Evolutionary conservation across 2,329 filamentous ascomycete genomes (phyloP).

Genomic region (Hypocrella siamensis): DNA sequence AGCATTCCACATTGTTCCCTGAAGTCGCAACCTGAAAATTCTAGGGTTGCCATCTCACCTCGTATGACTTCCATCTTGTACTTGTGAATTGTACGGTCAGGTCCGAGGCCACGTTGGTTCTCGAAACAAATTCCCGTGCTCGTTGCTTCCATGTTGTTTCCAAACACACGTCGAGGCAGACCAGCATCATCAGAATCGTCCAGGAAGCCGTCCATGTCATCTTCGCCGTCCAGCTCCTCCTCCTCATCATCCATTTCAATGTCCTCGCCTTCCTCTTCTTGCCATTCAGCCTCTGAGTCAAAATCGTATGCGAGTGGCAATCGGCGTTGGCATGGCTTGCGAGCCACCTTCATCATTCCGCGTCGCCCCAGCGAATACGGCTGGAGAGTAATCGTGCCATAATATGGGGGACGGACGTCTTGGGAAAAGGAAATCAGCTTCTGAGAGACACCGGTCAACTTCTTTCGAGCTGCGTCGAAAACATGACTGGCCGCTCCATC

Average conservation of each 20-base stretch:
- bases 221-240: constrained; percentile 59
- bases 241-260: constrained; percentile 51
- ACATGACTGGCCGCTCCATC: constrained; percentile 20
- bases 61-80: constrained; percentile 64
- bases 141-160: constrained; percentile 59
- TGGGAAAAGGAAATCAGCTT: constrained; percentile 48
- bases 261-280: constrained; percentile 57
- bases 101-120: constrained; percentile 31
- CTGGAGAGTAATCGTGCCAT: constrained; percentile 53
- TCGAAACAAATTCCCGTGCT: constrained; percentile 80
- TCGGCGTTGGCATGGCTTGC: constrained; percentile 36
- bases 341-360: constrained; percentile 33
- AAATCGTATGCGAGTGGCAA: constrained; percentile 66
- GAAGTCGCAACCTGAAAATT: background rate
- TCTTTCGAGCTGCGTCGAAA: constrained; percentile 17
- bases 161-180: constrained; percentile 37
- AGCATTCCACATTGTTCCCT: constrained; percentile 1
- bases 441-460: constrained; percentile 39
- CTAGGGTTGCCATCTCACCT: constrained; percentile 29
- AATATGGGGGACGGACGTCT: constrained; percentile 55
- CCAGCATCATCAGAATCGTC: constrained; percentile 67
- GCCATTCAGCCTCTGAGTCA: constrained; percentile 78
- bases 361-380: constrained; percentile 27
- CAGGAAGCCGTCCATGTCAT: constrained; percentile 79
- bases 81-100: constrained; percentile 32